Conservation (phyloP, 495 filamentous ascomycete genomes). For the Bacidia gigantensis region DNA sequence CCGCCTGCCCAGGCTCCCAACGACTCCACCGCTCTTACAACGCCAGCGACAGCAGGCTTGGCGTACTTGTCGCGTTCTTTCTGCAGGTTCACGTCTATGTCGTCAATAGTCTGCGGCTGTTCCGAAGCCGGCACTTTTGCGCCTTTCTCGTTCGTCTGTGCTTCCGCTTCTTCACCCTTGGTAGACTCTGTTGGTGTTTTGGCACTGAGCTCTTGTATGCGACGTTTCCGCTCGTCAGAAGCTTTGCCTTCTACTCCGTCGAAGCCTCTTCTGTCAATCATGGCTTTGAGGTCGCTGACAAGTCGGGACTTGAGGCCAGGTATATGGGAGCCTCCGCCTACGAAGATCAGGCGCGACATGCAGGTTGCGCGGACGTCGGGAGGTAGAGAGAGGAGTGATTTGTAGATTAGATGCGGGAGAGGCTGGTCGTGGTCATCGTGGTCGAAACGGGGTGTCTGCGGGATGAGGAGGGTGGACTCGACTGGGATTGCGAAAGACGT, state of each 20-base stretch:
- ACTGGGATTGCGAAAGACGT: constrained; percentile 54
- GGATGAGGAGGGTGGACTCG: constrained; percentile 59
- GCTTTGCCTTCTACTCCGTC: constrained; percentile 52
- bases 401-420: constrained; percentile 59
- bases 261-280: constrained; percentile 62
- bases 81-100: constrained; percentile 49
- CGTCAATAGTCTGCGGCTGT: constrained; percentile 39
- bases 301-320: constrained; percentile 71
- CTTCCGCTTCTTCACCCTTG: constrained; percentile 5
- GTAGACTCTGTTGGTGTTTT: neutral
- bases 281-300: constrained; percentile 51
- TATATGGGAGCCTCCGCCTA: constrained; percentile 68
- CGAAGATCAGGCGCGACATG: constrained; percentile 82
- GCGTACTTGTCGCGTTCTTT: constrained; percentile 34
- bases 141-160: constrained; percentile 16
- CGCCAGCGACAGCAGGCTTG: constrained; percentile 36
- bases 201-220: constrained; percentile 8
- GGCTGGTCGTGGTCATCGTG: constrained; percentile 80
- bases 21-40: constrained; percentile 63
- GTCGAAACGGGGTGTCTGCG: constrained; percentile 35
- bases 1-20: constrained; percentile 83
- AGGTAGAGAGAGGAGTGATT: constrained; percentile 57
- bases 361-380: constrained; percentile 70
- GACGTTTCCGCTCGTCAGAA: constrained; percentile 38
- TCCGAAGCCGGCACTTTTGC: constrained; percentile 30